Evolutionary conservation across 2,329 filamentous ascomycete genomes (phyloP).

Genomic region (Pleurostoma richardsiae): DNA sequence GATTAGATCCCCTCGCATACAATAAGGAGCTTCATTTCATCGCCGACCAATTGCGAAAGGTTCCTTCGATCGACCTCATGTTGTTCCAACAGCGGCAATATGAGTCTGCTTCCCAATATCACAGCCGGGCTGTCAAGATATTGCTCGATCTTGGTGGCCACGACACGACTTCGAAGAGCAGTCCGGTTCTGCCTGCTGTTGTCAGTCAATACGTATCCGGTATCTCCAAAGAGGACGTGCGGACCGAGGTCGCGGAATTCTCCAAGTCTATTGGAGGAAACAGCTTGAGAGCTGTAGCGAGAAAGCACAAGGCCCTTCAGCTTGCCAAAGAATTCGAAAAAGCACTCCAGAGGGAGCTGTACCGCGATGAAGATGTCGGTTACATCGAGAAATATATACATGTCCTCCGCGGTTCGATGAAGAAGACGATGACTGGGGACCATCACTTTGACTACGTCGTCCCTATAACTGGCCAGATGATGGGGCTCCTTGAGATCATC

Average conservation of each 20-base stretch:
- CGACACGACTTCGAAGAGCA: conserved; percentile 12
- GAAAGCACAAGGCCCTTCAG: conserved; percentile 50
- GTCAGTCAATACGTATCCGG: conserved; percentile 46
- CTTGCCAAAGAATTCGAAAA: conserved; percentile 51
- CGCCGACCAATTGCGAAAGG: conserved; percentile 43
- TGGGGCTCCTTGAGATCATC: conserved; percentile 34
- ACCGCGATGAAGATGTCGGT: conserved; percentile 26
- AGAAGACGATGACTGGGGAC: conserved; percentile 9
- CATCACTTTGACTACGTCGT: conserved; percentile 26
- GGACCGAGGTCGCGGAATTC: conserved; percentile 33
- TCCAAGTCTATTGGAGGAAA: conserved; percentile 12
- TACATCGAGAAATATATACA: conserved; percentile 44
- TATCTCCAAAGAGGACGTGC: conserved; percentile 40
- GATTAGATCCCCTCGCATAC: conserved; percentile 41
- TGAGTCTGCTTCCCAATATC: conserved; percentile 47
- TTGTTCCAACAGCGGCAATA: conserved; percentile 47
- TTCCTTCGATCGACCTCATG: conserved; percentile 47
- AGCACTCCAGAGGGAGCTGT: conserved; percentile 43
- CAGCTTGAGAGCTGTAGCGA: conserved; percentile 35
- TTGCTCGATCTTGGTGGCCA: conserved; percentile 24
- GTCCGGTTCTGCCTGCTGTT: conserved; percentile 20
- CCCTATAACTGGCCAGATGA: conserved; percentile 26
- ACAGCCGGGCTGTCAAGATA: conserved; percentile 36
- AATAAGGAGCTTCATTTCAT: conserved; percentile 47
- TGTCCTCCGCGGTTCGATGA: conserved; percentile 37